A percentile compares a stretch with the other conserved stretches of the same genome.
These are phyloP conservation scores for Dimocarpus longan DNA, from an alignment of 345 rosid species.

Conservation along the genomic window DNA sequence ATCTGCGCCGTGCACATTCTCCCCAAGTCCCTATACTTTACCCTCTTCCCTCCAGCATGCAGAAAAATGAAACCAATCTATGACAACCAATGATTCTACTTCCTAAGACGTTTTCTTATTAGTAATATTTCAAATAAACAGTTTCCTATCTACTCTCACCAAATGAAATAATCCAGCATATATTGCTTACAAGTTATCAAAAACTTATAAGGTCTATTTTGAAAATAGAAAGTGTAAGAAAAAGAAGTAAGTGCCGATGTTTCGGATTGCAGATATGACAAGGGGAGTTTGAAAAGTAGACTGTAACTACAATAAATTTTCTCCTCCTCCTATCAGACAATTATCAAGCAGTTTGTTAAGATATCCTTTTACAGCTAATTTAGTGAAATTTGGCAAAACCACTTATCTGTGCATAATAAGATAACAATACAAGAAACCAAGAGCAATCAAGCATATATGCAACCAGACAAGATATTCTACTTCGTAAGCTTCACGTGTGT, in stretches of 20 bases:
- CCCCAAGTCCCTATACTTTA: neutral
- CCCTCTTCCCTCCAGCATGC: neutral
- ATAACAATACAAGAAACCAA: neutral
- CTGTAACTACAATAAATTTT: neutral
- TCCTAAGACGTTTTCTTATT: too few species aligned
- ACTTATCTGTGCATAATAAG: neutral
- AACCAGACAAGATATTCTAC: slow-evolving; percentile 1
- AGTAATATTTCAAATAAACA: too few species aligned
- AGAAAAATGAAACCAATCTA: neutral
- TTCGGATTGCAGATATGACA: too few species aligned
- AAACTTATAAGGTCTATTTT: too few species aligned
- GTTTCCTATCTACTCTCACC: too few species aligned
- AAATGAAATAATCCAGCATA: too few species aligned
- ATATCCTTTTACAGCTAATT: neutral
- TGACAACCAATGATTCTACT: neutral
- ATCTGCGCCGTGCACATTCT: neutral
- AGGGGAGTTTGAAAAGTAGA: neutral
- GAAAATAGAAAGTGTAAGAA: too few species aligned
- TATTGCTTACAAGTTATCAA: too few species aligned
- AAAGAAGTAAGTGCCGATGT: too few species aligned
- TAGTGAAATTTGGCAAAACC: neutral
- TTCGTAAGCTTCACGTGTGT: neutral
- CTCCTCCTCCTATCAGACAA: neutral
- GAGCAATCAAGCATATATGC: neutral
- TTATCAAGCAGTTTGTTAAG: neutral